Evolutionary conservation across 2,329 filamentous ascomycete genomes (phyloP), one percentile per base, ranked within the genome.

Genomic region (Fulvia fulva): DNA sequence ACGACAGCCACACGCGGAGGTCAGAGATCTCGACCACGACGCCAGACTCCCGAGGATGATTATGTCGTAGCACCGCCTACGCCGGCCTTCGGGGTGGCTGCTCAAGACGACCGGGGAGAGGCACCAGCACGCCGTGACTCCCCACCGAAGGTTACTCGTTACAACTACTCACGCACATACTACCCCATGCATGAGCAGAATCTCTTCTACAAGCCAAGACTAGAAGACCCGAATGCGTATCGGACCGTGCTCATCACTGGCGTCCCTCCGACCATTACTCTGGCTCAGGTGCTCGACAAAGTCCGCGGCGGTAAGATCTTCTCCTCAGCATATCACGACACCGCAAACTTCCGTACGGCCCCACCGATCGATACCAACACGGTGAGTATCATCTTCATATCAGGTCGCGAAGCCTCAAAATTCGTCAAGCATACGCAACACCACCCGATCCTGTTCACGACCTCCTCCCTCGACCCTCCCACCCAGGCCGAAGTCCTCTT

Each of bases 211-310:
- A 43, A 54, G 45, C 56, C 50, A 23, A 16, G 25, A 21, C 1
- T 19, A 37, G 44, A 55, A 14, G 54, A 63, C 19, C 53, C 12
- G 1, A 23, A 53, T 23, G 44, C 56, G 3, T 49, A 55, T 21
- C 64, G 65, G 1, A 66, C 64, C 1, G 63, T 69, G 6, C 49
- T 65, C 26, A 62, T 71, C 41, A 60, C 37, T 45, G 61, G 62
- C 51, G 60, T 71, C 30, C 61, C 67, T 1, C 16, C 58, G 1
- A 55, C 51, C 19, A 63, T 59, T 21, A 58, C 56, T 1, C 56
- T 70, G 9, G 45, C 60, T 44, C 55, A 65, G 3, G 55, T 70
- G 14, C 62, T 70, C 22, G 59, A 63, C n/a, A 57, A 55, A 5
- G 55, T 70, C 53, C 47, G 34, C 12, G 54, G 54, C n/a, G 64